Percentiles rank a stretch among this genome's conserved stretches.
Evolutionary conservation across 306 rosid species (phyloP).

Genomic region (Begonia fuchsioides): DNA sequence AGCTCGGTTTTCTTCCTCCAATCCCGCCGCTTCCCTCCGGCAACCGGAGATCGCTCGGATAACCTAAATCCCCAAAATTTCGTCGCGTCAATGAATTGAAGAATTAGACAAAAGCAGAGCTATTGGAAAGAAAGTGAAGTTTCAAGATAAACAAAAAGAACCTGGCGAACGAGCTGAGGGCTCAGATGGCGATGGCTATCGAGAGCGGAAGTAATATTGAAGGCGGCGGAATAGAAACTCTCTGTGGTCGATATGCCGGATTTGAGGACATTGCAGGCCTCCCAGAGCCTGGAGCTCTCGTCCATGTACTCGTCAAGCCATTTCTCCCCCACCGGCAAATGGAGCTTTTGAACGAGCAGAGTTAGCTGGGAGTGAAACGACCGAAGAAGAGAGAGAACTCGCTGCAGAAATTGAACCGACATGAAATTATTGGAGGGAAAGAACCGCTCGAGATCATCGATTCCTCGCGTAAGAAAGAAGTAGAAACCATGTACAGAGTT

Average conservation of each 20-base stretch:
- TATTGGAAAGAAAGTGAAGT: no score
- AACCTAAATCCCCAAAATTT: constrained; percentile 15
- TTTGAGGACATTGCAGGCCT: constrained; percentile 64
- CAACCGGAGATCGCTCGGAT: constrained; percentile 40
- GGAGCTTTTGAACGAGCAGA: constrained; percentile 45
- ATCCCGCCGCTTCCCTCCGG: constrained; percentile 48
- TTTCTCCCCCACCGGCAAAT: constrained; percentile 66
- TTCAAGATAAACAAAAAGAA: constrained; percentile 1
- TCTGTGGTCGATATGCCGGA: constrained; percentile 54
- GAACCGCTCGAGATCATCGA: constrained; percentile 40
- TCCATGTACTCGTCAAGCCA: constrained; percentile 96
- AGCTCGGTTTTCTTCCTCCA: constrained; percentile 64
- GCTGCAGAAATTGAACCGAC: constrained; percentile 64
- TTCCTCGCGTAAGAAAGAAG: constrained; percentile 45
- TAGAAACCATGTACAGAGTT: constrained; percentile 64
- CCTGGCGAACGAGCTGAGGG: constrained; percentile 49
- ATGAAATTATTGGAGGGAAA: constrained; percentile 38
- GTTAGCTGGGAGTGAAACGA: constrained; percentile 62
- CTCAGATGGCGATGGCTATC: constrained; percentile 35
- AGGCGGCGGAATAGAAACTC: constrained; percentile 19
- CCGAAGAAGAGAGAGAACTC: constrained; percentile 47
- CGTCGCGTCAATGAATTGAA: no score
- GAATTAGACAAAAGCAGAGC: not conserved
- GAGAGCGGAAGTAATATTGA: constrained; percentile 33
- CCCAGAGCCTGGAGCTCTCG: constrained; percentile 73